Conservation (phyloP, 768 basidiomycete genomes). For the Mycena metata region DNA sequence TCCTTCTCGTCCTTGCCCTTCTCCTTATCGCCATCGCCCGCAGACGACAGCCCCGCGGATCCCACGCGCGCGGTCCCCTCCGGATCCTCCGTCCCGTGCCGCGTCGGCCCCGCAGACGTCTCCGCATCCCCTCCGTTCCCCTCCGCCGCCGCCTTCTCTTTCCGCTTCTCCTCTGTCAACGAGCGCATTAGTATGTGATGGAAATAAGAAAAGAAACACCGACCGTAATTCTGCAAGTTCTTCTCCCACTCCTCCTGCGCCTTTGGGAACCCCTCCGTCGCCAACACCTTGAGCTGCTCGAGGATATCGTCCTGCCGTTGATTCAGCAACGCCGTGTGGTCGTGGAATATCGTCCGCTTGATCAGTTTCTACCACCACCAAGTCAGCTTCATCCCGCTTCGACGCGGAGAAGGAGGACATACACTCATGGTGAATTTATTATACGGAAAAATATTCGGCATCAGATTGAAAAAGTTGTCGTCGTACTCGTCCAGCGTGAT, state of each 20-base stretch:
- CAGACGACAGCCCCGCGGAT: slow-evolving; percentile 27
- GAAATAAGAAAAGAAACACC: slow-evolving; percentile 37
- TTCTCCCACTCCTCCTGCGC: slow-evolving; percentile 86
- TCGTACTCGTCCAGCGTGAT: slow-evolving; percentile 90
- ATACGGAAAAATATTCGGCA: slow-evolving; percentile 92
- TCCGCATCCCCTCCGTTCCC: slow-evolving; percentile 45
- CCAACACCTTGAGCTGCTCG: slow-evolving; percentile 69
- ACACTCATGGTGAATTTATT: slow-evolving; percentile 96
- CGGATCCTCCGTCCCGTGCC: slow-evolving; percentile 63
- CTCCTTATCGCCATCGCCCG: slow-evolving; percentile 44
- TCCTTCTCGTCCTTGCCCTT: slow-evolving; percentile 45
- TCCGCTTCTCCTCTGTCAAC: slow-evolving; percentile 68
- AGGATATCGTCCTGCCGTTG: slow-evolving; percentile 80
- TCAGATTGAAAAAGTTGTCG: slow-evolving; percentile 90
- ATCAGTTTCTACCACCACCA: slow-evolving; percentile 80
- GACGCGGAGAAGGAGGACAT: slow-evolving; percentile 43
- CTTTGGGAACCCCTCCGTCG: slow-evolving; percentile 74
- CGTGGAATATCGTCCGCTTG: slow-evolving; percentile 86
- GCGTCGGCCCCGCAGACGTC: slow-evolving; percentile 55
- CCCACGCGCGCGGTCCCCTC: slow-evolving; percentile 43
- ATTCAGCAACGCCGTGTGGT: slow-evolving; percentile 76
- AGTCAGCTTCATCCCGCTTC: neutral
- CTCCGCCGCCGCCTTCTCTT: slow-evolving; percentile 50
- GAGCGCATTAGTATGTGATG: slow-evolving; percentile 1
- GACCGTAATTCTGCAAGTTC: slow-evolving; percentile 78